Evolutionary conservation across 176 grass and related monocot species (phyloP).

Genomic region (Secale cereale): DNA sequence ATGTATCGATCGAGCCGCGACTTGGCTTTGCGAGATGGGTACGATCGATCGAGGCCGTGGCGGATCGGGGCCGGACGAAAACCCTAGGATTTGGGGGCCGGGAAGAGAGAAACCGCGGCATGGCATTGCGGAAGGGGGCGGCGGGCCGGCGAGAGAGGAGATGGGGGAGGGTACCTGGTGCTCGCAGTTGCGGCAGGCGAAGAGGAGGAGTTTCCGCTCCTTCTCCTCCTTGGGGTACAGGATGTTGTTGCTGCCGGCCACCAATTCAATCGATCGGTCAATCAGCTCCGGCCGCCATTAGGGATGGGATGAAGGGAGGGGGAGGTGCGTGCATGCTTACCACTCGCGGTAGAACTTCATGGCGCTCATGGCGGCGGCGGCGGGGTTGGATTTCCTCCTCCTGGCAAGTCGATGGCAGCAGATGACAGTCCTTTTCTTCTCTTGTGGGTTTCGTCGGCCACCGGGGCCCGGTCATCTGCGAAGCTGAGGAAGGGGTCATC

Average conservation of each 20-base stretch:
- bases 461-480: no score
- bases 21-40: no score
- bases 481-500: no score
- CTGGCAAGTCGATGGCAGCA: no score
- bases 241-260: conserved; percentile 62
- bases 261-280: not conserved
- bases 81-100: conserved; percentile 1
- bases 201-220: conserved; percentile 40
- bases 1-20: no score
- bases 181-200: conserved; percentile 66
- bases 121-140: not conserved
- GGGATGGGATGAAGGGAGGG: not conserved
- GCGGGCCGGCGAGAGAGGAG: no score
- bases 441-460: no score
- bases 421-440: no score
- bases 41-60: no score
- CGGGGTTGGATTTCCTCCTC: no score
- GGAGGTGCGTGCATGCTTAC: not conserved
- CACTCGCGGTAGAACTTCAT: conserved; percentile 75
- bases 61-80: not conserved
- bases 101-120: not conserved
- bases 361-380: conserved; percentile 42
- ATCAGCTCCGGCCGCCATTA: not conserved
- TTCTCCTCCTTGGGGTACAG: conserved; percentile 64
- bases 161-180: conserved; percentile 42